A percentile compares a stretch with the other conserved stretches of the same genome.
phyloP scores from a whole-genome alignment of 2,329 filamentous ascomycete genomes.

The Stachybotrys elegans region DNA sequence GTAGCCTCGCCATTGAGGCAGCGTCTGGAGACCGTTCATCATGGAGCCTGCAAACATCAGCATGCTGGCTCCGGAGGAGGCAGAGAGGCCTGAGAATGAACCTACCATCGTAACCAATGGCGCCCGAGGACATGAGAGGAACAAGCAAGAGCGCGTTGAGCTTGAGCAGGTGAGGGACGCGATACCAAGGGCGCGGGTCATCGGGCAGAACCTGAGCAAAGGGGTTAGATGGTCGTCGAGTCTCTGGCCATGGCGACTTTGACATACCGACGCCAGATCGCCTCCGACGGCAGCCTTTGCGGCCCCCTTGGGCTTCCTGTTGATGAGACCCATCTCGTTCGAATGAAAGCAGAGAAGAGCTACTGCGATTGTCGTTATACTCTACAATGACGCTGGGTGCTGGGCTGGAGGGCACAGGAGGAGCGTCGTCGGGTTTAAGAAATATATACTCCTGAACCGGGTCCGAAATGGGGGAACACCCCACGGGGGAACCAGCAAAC shows the following conservation, averaged over 20 bases:
- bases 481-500: too few species aligned
- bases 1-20: conserved; percentile 32
- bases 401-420: too few species aligned
- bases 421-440: too few species aligned
- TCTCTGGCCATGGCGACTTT: not conserved
- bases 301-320: not conserved
- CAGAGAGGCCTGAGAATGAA: not conserved
- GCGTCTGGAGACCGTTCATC: conserved; percentile 37
- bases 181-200: conserved; percentile 31
- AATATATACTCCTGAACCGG: too few species aligned
- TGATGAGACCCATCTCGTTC: not conserved
- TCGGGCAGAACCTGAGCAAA: conserved; percentile 27
- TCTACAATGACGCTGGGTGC: too few species aligned
- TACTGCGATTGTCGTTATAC: too few species aligned
- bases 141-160: conserved; percentile 36
- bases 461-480: too few species aligned
- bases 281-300: not conserved
- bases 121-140: conserved; percentile 32
- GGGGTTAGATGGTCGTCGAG: not conserved
- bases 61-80: not conserved
- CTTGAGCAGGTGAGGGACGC: conserved; percentile 30
- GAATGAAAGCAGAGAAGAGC: too few species aligned
- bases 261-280: not conserved
- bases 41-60: conserved; percentile 21
- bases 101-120: conserved; percentile 36